Conservation (phyloP, 257 asterid genomes). For the Oldenlandia corymbosa region DNA sequence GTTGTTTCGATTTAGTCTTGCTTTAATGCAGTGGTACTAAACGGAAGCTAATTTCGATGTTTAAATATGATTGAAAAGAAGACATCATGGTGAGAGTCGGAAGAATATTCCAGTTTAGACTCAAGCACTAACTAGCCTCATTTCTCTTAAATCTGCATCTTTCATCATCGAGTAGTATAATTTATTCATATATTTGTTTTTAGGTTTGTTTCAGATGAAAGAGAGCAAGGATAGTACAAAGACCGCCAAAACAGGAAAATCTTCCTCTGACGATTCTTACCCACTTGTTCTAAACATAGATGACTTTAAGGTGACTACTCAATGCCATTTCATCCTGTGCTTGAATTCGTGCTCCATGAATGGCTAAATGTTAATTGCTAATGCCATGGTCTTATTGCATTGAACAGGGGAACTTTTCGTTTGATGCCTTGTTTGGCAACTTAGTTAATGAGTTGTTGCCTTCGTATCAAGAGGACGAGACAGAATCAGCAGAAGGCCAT, state of each 20-base stretch:
- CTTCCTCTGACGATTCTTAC: constrained; percentile 45
- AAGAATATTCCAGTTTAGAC: background rate
- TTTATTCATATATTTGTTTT: constrained; percentile 13
- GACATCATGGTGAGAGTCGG: background rate
- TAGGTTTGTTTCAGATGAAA: constrained; percentile 59
- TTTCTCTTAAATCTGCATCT: too few species aligned
- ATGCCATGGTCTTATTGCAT: constrained; percentile 15
- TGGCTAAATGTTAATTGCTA: constrained; percentile 19
- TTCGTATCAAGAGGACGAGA: constrained; percentile 72
- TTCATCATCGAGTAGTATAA: too few species aligned
- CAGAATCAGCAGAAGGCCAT: constrained; percentile 61
- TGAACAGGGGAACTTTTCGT: constrained; percentile 86
- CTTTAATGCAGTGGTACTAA: background rate
- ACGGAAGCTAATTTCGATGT: background rate
- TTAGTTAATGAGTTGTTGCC: constrained; percentile 88
- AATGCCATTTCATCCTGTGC: constrained; percentile 6
- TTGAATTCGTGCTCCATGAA: constrained; percentile 5
- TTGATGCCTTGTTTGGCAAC: constrained; percentile 86
- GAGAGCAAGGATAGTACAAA: constrained; percentile 54
- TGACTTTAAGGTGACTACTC: constrained; percentile 72
- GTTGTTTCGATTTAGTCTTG: background rate
- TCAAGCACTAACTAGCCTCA: background rate
- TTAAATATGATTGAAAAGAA: background rate
- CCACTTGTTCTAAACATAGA: constrained; percentile 88
- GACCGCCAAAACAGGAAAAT: constrained; percentile 45